Evolutionary conservation across 1,284 basidiomycete species (phyloP).

Genomic region (Apiotrichum sp.): DNA sequence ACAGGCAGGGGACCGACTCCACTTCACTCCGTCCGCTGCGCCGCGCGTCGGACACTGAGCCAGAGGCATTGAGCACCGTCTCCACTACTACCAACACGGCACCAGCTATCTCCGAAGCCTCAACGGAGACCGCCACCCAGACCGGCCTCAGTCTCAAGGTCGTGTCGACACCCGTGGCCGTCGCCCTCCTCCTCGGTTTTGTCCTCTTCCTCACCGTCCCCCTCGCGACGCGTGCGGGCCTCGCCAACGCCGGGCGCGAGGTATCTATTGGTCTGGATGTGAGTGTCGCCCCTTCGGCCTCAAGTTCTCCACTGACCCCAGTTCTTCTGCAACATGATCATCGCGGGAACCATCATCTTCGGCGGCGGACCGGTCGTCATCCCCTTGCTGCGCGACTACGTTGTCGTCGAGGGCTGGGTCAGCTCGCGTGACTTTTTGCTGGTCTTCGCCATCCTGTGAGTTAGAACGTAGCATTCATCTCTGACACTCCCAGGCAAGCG

Average conservation of each 20-base stretch:
- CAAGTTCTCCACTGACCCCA: not conserved
- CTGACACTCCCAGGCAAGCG: conserved; percentile 44
- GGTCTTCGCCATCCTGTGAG: conserved; percentile 53
- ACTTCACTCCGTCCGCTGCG: not conserved
- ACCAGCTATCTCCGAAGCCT: not conserved
- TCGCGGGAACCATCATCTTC: conserved; percentile 55
- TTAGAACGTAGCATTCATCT: not conserved
- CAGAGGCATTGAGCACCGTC: not conserved
- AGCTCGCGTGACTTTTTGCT: conserved; percentile 54
- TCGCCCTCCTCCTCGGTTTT: conserved; percentile 36
- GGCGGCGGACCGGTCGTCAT: conserved; percentile 60
- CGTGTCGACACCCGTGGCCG: conserved; percentile 20
- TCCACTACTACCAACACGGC: not conserved
- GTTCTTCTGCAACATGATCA: conserved; percentile 50
- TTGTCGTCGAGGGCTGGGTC: conserved; percentile 51
- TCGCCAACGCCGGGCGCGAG: conserved; percentile 34
- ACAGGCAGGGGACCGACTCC: not conserved
- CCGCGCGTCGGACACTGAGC: not conserved
- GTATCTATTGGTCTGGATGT: conserved; percentile 37
- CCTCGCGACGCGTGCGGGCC: conserved; percentile 29
- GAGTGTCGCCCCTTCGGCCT: not conserved
- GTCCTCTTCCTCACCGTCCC: conserved; percentile 38
- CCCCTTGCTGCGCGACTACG: conserved; percentile 55
- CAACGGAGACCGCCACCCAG: too few relatives aligned
- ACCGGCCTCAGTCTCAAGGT: conserved; percentile 21